Percentiles rank a stretch among this genome's conserved stretches.
Evolutionary conservation across 106 monocot species (phyloP).

Genomic region (Dendrobium nobile): DNA sequence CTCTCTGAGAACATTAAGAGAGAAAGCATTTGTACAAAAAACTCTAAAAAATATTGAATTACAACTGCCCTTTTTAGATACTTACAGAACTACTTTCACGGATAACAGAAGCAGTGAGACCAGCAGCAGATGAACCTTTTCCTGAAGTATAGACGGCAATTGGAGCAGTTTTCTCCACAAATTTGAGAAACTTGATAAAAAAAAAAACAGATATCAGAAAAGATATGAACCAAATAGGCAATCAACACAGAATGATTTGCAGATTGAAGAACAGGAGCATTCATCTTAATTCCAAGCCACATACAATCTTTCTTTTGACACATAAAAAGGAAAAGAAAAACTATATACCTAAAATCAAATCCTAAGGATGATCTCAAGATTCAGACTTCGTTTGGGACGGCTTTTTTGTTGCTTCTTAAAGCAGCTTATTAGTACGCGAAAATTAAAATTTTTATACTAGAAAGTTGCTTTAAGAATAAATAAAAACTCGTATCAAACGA

Average conservation of each 20-base stretch:
- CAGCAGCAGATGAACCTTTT: slow-evolving; percentile 98
- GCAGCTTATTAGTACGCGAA: too few relatives aligned
- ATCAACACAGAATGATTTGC: background rate
- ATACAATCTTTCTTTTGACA: background rate
- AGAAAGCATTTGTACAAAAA: too few relatives aligned
- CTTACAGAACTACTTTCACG: slow-evolving; percentile 91
- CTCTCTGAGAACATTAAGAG: slow-evolving; percentile 52
- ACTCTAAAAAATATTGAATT: background rate
- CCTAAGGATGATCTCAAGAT: background rate
- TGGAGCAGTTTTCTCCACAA: slow-evolving; percentile 98
- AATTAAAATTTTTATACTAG: too few relatives aligned
- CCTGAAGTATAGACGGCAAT: slow-evolving; percentile 98
- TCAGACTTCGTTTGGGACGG: too few relatives aligned
- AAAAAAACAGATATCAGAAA: background rate
- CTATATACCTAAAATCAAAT: background rate
- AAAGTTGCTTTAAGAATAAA: too few relatives aligned
- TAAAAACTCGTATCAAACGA: too few relatives aligned
- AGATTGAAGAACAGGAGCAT: background rate
- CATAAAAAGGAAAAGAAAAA: background rate
- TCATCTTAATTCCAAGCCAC: background rate
- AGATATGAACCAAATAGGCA: background rate
- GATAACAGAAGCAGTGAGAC: slow-evolving; percentile 96
- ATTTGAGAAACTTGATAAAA: slow-evolving; percentile 81
- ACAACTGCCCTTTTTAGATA: background rate
- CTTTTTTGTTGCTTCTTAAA: too few relatives aligned